Evolutionary conservation across 2,329 filamentous ascomycete genomes (phyloP).

Genomic region (Coleophoma crateriformis): DNA sequence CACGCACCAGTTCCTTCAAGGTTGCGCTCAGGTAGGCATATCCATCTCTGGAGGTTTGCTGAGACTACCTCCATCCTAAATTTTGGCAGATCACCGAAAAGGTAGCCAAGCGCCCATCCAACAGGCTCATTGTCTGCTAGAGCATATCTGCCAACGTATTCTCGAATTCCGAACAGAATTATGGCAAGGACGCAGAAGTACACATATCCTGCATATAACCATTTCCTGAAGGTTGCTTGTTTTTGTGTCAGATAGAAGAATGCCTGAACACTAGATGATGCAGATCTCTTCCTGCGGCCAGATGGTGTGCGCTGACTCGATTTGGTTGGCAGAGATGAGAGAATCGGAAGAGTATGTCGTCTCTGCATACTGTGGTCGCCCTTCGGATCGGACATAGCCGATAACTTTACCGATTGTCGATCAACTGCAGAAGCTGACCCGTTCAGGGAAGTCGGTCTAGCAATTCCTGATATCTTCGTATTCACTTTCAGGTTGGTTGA

Average conservation of each 20-base stretch:
- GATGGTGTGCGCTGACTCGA: slow-evolving; percentile 44
- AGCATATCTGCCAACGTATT: slow-evolving; percentile 61
- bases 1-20: slow-evolving; percentile 33
- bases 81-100: slow-evolving; percentile 71
- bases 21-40: slow-evolving; percentile 57
- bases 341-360: slow-evolving; percentile 48
- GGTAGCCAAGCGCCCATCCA: slow-evolving; percentile 86
- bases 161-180: slow-evolving; percentile 66
- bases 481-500: slow-evolving; percentile 11
- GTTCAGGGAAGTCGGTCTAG: slow-evolving; percentile 10
- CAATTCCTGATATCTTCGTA: slow-evolving; percentile 3
- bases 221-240: slow-evolving; percentile 73
- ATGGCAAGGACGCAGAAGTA: slow-evolving; percentile 63
- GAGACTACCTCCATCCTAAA: slow-evolving; percentile 68
- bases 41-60: slow-evolving; percentile 68
- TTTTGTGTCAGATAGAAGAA: slow-evolving; percentile 76
- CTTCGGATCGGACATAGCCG: slow-evolving; percentile 2
- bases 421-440: slow-evolving; percentile 18
- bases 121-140: slow-evolving; percentile 73
- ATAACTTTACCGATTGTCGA: slow-evolving; percentile 8
- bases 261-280: slow-evolving; percentile 59
- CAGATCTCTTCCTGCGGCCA: slow-evolving; percentile 59
- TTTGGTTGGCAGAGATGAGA: slow-evolving; percentile 26
- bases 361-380: slow-evolving; percentile 14
- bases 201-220: slow-evolving; percentile 75